Evolutionary conservation across 257 asterid genomes (phyloP), one percentile per base, ranked within the genome.

Genomic region (Solanum raphanifolium): DNA sequence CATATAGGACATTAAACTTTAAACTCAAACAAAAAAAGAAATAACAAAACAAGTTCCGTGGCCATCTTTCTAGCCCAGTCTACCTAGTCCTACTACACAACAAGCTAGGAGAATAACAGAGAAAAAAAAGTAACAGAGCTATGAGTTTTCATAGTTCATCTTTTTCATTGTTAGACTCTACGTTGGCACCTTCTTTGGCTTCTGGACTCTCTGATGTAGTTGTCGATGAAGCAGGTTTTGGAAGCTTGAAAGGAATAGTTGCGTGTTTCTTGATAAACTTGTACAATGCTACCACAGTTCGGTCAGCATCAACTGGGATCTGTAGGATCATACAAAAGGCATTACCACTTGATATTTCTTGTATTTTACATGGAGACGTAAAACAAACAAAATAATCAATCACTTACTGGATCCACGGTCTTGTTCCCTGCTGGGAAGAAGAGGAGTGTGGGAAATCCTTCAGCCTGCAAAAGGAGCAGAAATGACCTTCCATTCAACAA

Each of bases 351-450:
- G 84, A n/a, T 84, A 65, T 23, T 86, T 48, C 55, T 27, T 46
- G 55, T 38, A 83, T 43, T 18, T 39, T 21, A 38, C 15, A 75
- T 75, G 43, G 21, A 23, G 7, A 16, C n/a, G 18, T 8, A 29
- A 78, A 55, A 85, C 83, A 43, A 35, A 34, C 55, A 87, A 75
- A 87, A 82, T 29, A 20, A 82, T 0, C 52, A 66, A 60, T 11
- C 75, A 92, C 98, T 95, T 90, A 97, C 99, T 12, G 99, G 99
- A 83, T 96, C 97, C 1, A 88, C 86, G 62, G 92, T 94, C 91
- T 94, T 95, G 83, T 95, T 96, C 89, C 96, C 98, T 58, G 99
- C 99, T 72, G 99, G 99, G 93, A 94, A 97, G 94, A 96, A 97
- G 55, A 97, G 92, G 71, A 97, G 91, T 5, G 99, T 94, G 85